phyloP scores from a whole-genome alignment of 2,329 filamentous ascomycete genomes.

The Coniochaeta sp. region DNA sequence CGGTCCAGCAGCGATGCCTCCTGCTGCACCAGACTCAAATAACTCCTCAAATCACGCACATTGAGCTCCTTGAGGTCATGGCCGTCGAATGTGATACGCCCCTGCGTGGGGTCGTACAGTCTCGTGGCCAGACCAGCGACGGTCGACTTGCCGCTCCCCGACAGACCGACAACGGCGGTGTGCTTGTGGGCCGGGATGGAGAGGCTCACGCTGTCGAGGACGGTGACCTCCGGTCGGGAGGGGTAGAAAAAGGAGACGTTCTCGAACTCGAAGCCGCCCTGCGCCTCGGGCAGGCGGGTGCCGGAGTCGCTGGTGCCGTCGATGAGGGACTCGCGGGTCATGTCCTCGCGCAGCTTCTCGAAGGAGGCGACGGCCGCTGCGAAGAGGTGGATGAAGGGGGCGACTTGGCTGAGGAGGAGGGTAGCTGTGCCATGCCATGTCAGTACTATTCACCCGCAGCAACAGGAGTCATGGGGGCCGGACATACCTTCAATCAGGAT shows the following conservation, averaged over 20 bases:
- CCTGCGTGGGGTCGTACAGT: conserved; percentile 37
- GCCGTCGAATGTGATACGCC: conserved; percentile 29
- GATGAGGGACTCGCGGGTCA: conserved; percentile 42
- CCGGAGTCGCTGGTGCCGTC: conserved; percentile 30
- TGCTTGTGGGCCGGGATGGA: conserved; percentile 36
- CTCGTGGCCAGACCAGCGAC: conserved; percentile 36
- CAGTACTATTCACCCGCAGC: not conserved
- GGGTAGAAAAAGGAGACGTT: conserved; percentile 38
- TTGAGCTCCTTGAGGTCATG: conserved; percentile 28
- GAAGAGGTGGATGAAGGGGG: conserved; percentile 56
- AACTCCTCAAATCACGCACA: conserved; percentile 21
- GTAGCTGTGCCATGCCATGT: conserved; percentile 34
- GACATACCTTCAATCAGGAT: conserved; percentile 41
- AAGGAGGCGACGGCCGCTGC: conserved; percentile 52
- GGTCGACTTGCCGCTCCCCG: conserved; percentile 47
- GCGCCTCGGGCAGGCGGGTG: conserved; percentile 37
- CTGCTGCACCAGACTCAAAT: conserved; percentile 25
- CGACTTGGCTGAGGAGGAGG: conserved; percentile 55
- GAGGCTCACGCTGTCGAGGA: conserved; percentile 32
- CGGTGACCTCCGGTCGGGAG: conserved; percentile 31
- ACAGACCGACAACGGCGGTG: conserved; percentile 48
- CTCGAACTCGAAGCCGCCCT: conserved; percentile 35
- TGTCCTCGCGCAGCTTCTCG: conserved; percentile 49
- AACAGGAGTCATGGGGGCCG: no score
- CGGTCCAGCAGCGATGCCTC: conserved; percentile 24